phyloP scores from a whole-genome alignment of 257 asterid species.

The Leonotis leonurus region DNA sequence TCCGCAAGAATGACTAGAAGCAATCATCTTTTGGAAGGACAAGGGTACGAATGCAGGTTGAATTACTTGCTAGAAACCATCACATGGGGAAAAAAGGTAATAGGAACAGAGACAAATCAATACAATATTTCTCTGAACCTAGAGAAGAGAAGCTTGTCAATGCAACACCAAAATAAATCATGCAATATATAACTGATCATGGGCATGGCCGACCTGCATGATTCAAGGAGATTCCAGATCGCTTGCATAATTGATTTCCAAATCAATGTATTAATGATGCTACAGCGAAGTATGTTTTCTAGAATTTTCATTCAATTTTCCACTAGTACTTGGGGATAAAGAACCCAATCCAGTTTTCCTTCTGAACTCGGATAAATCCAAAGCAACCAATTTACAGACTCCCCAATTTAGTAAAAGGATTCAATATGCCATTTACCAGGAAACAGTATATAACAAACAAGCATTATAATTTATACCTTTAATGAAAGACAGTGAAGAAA shows the following conservation, averaged over 20 bases:
- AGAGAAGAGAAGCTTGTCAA: neutral
- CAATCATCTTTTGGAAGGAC: neutral
- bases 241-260: neutral
- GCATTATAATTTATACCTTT: conserved; percentile 77
- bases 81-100: neutral
- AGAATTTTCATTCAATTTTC: neutral
- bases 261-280: neutral
- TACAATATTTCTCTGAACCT: neutral
- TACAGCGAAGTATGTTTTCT: neutral
- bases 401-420: neutral
- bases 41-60: neutral
- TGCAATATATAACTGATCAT: neutral
- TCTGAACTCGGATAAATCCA: neutral
- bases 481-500: conserved; percentile 74
- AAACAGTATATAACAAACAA: neutral
- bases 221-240: neutral
- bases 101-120: neutral
- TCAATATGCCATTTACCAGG: neutral
- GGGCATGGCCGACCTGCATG: neutral
- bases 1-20: neutral
- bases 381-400: too few relatives aligned
- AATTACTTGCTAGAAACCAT: neutral
- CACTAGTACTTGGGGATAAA: neutral
- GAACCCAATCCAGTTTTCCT: neutral
- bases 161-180: neutral